Evolutionary conservation across 441 rosid genomes (phyloP), one percentile per base, ranked within the genome.

Genomic region (Gossypium davidsonii): DNA sequence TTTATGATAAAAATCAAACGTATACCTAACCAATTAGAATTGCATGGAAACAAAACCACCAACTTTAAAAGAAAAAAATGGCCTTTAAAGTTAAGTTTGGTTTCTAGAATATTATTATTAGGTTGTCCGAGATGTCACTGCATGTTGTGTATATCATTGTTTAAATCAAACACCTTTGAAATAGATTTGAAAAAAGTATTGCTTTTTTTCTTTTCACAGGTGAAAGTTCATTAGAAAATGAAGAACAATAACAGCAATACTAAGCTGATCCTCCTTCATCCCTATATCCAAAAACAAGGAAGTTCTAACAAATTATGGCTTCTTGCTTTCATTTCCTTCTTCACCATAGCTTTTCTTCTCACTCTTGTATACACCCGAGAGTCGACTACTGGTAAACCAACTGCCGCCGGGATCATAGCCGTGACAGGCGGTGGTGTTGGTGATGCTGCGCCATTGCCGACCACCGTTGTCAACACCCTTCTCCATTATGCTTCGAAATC

Each of bases 251-350:
- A 78, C 79, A 81, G 81, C 83, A 94, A 89, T 85, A 90, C 98
- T 3, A 94, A 89, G 83, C 92, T 92, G 26, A 92, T 94, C 74
- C 94, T 94, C 67, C 85, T 94, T 48, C 98, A 90, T 69, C 98
- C 97, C 0, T 94, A 94, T 65, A 85, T 94, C 79, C 97, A 90
- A 60, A 94, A 94, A 74, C 98, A 94, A 70, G 91, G 95, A 26
- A 85, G 85, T 78, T 81, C 98, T 9, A 89, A 82, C 76, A 90
- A 91, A 9, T 55, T 92, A 76, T 94, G 97, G 97, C 93, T 91
- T 59, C 91, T 94, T 26, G 97, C 91, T 14, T 82, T 89, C 39
- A 55, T 94, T 61, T 92, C 97, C 1, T 74, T 94, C 83, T 89
- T 92, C 83, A 87, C 97, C 17, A 72, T 92, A 2, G 94, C 90